Base-by-base conservation (phyloP, 75 land plant species). In the Ceratopteris richardii region DNA sequence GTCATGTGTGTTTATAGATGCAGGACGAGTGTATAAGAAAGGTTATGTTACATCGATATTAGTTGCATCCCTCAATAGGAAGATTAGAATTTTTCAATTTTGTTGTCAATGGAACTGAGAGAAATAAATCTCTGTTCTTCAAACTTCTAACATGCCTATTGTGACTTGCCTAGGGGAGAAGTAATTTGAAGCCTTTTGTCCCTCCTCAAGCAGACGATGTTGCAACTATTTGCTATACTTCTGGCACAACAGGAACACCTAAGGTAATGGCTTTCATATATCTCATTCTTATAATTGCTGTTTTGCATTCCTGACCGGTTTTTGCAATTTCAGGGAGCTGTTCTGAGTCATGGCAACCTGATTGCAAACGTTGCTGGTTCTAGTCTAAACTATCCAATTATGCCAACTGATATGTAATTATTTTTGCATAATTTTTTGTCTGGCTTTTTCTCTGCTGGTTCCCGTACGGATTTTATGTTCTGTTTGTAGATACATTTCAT, bases 161-260 rank as follows among this genome's bases (percentile, higher is more conserved):
- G n/a, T n/a, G n/a, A n/a, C n/a, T 39, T 56, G 19, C 43, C 62
- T 51, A 95, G 97, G 99, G 99, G 13, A 54, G 47, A 36, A 69
- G 63, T 40, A 84, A 78, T 56, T 55, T 62, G 14, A 80, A 72
- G 47, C 85, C 83, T 23, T 86, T 86, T 74, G 61, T 68, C 44
- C 80, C 92, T 24, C 99, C 99, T 42, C 66, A 64, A 52, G 80
- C 96, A 51, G 88, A 90, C 18, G 99, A 95, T 48, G 52, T 90
- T 65, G 97, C 99, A 27, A 95, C 99, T 6, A 77, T 95, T 56
- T 95, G 97, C 70, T 95, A 95, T 54, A 95, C 99, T 7, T 88
- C 95, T 77, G 99, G 99, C 19, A 95, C 99, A 21, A 95, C 99
- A 55, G 99, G 99, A 48, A 91, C 96, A 46, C 99, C 99, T 17